Evolutionary conservation across 306 rosid genomes (phyloP), one percentile per base, ranked within the genome.

Genomic region (Corylus americana): DNA sequence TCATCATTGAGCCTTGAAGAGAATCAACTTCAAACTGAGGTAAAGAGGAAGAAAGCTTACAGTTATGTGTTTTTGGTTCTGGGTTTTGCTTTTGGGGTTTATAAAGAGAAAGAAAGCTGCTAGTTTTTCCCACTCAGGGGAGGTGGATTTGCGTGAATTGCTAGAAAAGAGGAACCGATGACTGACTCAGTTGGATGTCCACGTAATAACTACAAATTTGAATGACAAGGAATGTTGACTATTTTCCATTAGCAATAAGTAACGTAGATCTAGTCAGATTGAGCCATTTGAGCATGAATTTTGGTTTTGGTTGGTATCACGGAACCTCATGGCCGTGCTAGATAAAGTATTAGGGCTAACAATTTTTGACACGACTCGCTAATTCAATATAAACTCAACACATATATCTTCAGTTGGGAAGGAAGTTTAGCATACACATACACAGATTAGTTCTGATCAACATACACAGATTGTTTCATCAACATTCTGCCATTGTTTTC

Each of bases 71-170:
- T 2, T 4, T 10, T 25, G 69, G 18, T 3, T 57, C 50, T 76
- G 59, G 9, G 35, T 1, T 58, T 2, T 61, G 17, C 61, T 42
- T 13, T 2, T 5, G 55, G 72, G 44, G 47, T 29, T 49, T 84
- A 64, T 82, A 82, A 61, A 77, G 79, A 70, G 18, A 59, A 55
- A 4, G 68, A 20, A 79, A 58, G 50, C 73, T 31, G 63, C 25
- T 11, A 70, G 80, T 59, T 74, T 45, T 31, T 31, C 35, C 55
- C 70, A 50, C 18, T 20, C 55, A 74, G 31, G 71, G 81, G 17
- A 62, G 71, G 63, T n/a, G 74, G 1, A 39, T 84, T 73, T 55
- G 68, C 68, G 16, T 64, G 16, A 25, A 25, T 58, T 39, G 13
- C 57, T 61, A 35, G 74, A 74, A 31, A 31, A 69, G 53, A 55